Base-by-base conservation (phyloP, 257 asterid species). In the Petunia axillaris region DNA sequence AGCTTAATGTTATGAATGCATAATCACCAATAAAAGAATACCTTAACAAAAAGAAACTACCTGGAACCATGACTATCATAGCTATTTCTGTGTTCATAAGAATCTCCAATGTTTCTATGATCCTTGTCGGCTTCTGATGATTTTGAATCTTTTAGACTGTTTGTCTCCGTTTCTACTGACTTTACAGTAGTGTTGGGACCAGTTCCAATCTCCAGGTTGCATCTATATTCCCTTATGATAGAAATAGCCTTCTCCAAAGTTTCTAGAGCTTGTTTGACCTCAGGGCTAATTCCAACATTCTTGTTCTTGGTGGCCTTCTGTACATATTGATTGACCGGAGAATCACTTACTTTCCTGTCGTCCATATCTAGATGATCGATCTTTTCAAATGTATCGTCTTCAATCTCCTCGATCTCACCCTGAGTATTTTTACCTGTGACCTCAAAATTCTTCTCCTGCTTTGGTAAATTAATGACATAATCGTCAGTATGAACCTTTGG, bases 231-330 rank as follows among this genome's bases (percentile, higher is more conserved):
- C 75, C 93, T 91, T 5, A 89, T 16, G 38, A 91, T 64, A 35
- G 87, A 81, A 65, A 92, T 92, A n/a, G 87, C 89, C 88, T 85
- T 88, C 44, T 88, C 92, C 81, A 95, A 70, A 70, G 92, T 92
- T 64, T 58, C 87, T 81, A 95, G 82, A 86, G 98, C 87, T 64
- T 40, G 81, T 83, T 79, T 83, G 62, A 84, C 91, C 86, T 86
- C 89, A n/a, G 81, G 83, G 74, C 80, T 81, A 60, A 39, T 44
- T 55, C 50, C 64, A 38, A 80, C 80, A 50, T 87, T 82, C 54
- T 73, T 58, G 37, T 58, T 65, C 68, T 39, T 58, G 46, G 60
- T 82, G 54, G 62, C 62, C 74, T 82, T 86, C 54, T 82, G 81
- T 59, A 65, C 79, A 39, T 70, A 70, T 50, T 87, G 87, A 60